Evolutionary conservation across 768 basidiomycete genomes (phyloP), one percentile per base, ranked within the genome.

Genomic region (Hemileccinum rubropunctum): DNA sequence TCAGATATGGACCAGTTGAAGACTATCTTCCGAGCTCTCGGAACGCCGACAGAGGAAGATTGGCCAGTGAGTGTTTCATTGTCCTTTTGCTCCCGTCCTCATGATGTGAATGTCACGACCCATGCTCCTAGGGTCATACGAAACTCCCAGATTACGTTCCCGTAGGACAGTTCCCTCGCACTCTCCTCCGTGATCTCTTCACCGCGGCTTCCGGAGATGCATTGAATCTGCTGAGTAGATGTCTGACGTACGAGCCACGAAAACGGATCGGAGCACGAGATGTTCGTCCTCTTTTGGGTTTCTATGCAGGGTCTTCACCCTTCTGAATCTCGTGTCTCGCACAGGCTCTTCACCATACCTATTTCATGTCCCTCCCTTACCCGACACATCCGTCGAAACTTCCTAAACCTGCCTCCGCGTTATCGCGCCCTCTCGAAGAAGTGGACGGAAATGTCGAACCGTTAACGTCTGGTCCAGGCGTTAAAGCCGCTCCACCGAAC

Each of bases 1-100:
- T 88, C 83, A 45, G 97, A 98, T 67, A 88, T 99, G 81, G 95
- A 97, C 68, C 97, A 99, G 64, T 71, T 99, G 28, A 95, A 94
- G 66, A 91, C 88, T 32, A 95, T 84, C 45, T 98, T 97, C 66
- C 84, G 88, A 40, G 97, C 95, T 0, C 77, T 99, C 21, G 97
- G 97, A 0, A 95, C 95, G 9, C 97, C 97, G 1, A 89, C 92
- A 0, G 97, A 98, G 65, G 87, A 92, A 45, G 95, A 98, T 20
- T 99, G 97, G 97, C 95, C 95, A 2, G 93, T 93, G 70, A 50
- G 83, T 71, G 15, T 35, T 28, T 44, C 11, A 1, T n/a, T 6
- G 23, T 23, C 23, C 10, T 36, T 11, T 27, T 3, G 14, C 1
- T 35, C 27, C 20, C 17, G 17, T n/a, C 23, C 6, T 23, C 38